A percentile compares a stretch with the other conserved stretches of the same genome.
Conservation (phyloP, 208 protist genomes). For the Trypanosoma brucei region DNA sequence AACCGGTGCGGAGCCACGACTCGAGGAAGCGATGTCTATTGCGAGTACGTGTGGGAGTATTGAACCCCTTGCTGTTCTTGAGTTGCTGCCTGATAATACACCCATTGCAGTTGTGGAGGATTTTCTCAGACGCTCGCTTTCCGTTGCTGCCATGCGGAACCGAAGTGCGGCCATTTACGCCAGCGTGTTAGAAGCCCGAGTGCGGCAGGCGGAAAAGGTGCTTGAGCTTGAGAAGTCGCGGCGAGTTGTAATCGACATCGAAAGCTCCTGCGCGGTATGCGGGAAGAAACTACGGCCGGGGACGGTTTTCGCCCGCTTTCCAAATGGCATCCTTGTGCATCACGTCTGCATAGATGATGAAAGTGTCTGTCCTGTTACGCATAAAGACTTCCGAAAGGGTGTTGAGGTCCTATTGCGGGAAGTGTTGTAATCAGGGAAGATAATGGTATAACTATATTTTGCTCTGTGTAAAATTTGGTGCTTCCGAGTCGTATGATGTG, state of each 20-base stretch:
- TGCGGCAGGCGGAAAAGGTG: slow-evolving; percentile 20
- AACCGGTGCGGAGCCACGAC: slow-evolving; percentile 6
- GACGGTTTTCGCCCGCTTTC: slow-evolving; percentile 56
- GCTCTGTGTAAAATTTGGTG: no score
- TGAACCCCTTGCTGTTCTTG: slow-evolving; percentile 39
- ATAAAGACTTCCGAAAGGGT: slow-evolving; percentile 23
- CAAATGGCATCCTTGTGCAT: slow-evolving; percentile 62
- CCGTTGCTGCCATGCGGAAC: slow-evolving; percentile 25
- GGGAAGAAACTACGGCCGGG: slow-evolving; percentile 46
- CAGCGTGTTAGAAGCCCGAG: slow-evolving; percentile 27
- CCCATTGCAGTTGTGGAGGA: slow-evolving; percentile 29
- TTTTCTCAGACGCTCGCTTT: slow-evolving; percentile 50
- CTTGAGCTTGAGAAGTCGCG: slow-evolving; percentile 23
- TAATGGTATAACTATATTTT: neutral
- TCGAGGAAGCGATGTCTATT: slow-evolving; percentile 38
- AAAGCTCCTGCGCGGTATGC: slow-evolving; percentile 56
- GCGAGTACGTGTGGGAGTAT: slow-evolving; percentile 40
- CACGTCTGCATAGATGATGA: slow-evolving; percentile 52
- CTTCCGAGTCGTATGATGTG: no score
- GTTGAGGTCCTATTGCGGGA: slow-evolving; percentile 13
- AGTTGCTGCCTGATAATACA: slow-evolving; percentile 59
- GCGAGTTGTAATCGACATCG: slow-evolving; percentile 24
- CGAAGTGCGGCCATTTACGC: slow-evolving; percentile 30
- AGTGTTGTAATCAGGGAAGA: slow-evolving; percentile 4
- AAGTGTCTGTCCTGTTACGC: slow-evolving; percentile 37